A percentile compares a stretch with the other conserved stretches of the same genome.
phyloP scores from a whole-genome alignment of 331 rosid genomes.

The Rosa hybrid region DNA sequence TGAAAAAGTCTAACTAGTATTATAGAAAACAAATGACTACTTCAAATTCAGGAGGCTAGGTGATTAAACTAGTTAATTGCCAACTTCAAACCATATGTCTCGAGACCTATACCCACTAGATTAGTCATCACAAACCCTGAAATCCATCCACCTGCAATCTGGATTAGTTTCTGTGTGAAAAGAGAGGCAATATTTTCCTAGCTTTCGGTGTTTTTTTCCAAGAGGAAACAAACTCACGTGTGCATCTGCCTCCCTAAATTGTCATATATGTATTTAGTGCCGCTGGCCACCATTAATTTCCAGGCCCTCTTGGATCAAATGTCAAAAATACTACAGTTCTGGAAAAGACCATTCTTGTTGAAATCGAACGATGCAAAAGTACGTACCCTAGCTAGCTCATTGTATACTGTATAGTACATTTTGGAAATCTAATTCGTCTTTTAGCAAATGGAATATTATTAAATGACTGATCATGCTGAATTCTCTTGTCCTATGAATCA shows the following conservation, averaged over 20 bases:
- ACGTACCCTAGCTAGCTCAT: not conserved
- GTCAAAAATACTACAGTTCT: not conserved
- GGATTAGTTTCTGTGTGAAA: not conserved
- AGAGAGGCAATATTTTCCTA: not conserved
- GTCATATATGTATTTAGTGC: not conserved
- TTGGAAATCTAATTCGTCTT: not conserved
- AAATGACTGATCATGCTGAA: not conserved
- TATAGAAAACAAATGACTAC: not conserved
- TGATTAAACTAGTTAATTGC: not conserved
- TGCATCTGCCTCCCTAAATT: not conserved
- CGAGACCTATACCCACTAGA: no score
- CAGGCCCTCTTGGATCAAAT: not conserved
- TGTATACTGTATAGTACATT: not conserved
- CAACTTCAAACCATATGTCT: no score
- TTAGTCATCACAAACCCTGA: not conserved
- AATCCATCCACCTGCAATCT: not conserved
- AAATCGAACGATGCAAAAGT: not conserved
- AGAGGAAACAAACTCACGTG: slow-evolving; percentile 1
- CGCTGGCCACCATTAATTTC: not conserved
- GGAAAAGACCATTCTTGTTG: not conserved
- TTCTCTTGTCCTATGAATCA: not conserved
- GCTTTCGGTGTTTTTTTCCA: not conserved
- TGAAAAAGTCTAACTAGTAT: no score
- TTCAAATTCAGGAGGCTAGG: not conserved
- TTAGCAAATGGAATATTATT: not conserved